These are phyloP conservation scores for Penicillium sp. DNA, from an alignment of 2,329 filamentous ascomycete genomes.

Conservation along the genomic window DNA sequence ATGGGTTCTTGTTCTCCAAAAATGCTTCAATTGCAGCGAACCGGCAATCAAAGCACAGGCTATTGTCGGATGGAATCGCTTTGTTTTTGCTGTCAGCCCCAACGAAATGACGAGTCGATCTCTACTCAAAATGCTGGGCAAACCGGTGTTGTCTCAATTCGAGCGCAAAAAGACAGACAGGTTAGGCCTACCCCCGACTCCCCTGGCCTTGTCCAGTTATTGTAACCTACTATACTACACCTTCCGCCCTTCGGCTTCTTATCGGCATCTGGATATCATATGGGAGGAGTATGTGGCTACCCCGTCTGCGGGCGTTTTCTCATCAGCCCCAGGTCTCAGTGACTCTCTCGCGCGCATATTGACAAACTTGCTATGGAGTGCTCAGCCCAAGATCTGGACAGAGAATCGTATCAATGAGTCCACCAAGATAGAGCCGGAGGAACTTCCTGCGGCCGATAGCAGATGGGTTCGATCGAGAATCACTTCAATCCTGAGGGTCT, in stretches of 20 bases:
- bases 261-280: conserved; percentile 64
- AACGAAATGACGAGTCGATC: conserved; percentile 55
- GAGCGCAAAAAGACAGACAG: conserved; percentile 59
- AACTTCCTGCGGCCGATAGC: conserved; percentile 77
- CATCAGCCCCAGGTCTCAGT: conserved; percentile 49
- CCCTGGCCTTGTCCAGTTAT: conserved; percentile 66
- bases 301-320: conserved; percentile 58
- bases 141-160: conserved; percentile 66
- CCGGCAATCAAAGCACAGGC: conserved; percentile 67
- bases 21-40: conserved; percentile 78
- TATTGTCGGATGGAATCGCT: conserved; percentile 78
- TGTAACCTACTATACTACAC: conserved; percentile 80
- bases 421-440: conserved; percentile 59
- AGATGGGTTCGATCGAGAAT: conserved; percentile 81
- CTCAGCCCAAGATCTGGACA: conserved; percentile 62
- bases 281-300: conserved; percentile 73
- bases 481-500: conserved; percentile 59
- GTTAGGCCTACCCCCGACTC: conserved; percentile 44
- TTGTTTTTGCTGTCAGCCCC: conserved; percentile 69
- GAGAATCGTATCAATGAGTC: conserved; percentile 66
- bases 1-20: conserved; percentile 76
- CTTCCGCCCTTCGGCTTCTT: conserved; percentile 65
- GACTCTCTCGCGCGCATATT: conserved; percentile 66
- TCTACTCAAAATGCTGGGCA: conserved; percentile 61
- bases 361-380: conserved; percentile 59